Conservation (phyloP, 169 alveolate genomes). For the Plasmodium vinckei region DNA sequence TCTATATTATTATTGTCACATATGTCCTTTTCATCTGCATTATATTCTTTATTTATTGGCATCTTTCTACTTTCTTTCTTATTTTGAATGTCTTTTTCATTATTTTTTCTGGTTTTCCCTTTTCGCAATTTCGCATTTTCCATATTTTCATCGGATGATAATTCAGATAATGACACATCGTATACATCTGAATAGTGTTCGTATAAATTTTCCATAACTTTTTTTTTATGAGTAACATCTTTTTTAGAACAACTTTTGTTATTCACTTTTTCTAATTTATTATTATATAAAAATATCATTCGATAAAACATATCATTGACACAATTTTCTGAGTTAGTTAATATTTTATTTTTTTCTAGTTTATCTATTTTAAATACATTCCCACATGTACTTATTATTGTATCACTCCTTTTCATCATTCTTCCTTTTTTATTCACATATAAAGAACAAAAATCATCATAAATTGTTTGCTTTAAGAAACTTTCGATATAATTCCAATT, state of each 20-base stretch:
- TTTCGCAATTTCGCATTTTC: conserved; percentile 15
- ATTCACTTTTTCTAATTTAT: conserved; percentile 17
- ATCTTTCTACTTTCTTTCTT: conserved; percentile 13
- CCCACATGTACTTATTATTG: conserved; percentile 8
- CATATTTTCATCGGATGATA: conserved; percentile 43
- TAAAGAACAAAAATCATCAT: conserved; percentile 35
- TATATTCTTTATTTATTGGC: background rate
- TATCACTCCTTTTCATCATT: conserved; percentile 3
- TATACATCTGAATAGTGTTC: conserved; percentile 64
- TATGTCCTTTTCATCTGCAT: background rate
- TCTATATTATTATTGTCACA: background rate
- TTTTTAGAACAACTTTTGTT: background rate
- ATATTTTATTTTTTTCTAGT: conserved; percentile 21
- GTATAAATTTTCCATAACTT: conserved; percentile 9
- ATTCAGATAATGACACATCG: conserved; percentile 62
- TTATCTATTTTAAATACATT: conserved; percentile 25
- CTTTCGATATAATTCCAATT: conserved; percentile 12
- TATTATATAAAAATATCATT: conserved; percentile 54
- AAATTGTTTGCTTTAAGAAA: conserved; percentile 55
- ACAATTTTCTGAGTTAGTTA: conserved; percentile 52
- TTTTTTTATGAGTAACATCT: background rate
- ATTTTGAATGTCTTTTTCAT: conserved; percentile 19
- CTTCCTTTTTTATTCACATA: conserved; percentile 30
- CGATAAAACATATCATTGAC: conserved; percentile 51
- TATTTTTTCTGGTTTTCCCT: conserved; percentile 17